Base-by-base conservation (phyloP, 495 filamentous ascomycete genomes). In the Penicillium coprophilum region DNA sequence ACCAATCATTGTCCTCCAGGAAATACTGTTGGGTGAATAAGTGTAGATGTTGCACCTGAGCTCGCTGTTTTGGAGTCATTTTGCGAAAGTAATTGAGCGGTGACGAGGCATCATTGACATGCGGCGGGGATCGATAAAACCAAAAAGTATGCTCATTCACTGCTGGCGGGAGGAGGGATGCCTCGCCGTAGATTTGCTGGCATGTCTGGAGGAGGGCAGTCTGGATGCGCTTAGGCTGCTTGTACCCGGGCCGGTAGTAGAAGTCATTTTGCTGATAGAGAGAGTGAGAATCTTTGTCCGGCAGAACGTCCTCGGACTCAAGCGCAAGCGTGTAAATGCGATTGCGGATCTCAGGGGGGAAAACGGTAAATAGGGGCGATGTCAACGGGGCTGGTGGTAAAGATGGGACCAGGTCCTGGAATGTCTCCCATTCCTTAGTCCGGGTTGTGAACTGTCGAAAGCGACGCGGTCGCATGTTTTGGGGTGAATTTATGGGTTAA, bases 131-230 rank as follows among this genome's bases (percentile, higher is more conserved):
- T 5, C 57, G 57, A 31, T 56, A 56, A 24, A 60, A 60, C 57
- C 57, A 60, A 32, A 60, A 60, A 27, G 60, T 63, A 50, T 63
- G 60, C 21, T 60, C 52, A 36, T 60, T 63, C 24, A 63, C 28
- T 31, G 46, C 41, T 4, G 57, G 23, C 9, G 60, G 60, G 15
- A 63, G 57, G 12, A 63, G 60, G 13, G 60, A 63, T 17, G 60
- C 60, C 44, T 63, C 60, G 17, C n/a, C 17, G 48, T 60, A 63
- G 30, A 59, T 56, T 27, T 56, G 51, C 24, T 63, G 60, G 43
- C 60, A 63, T 23, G 60, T 63, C 46, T 59, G 60, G 31, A 63
- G 60, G 24, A 63, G 57, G 9, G 52, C 52, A 9, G 50, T 63
- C 19, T 51, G 39, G 23, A 60, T 60, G 31, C 53, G 52, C 20